Percentiles rank a stretch among this genome's conserved stretches.
These are phyloP conservation scores for Botryosphaeria dothidea DNA, from an alignment of 2,329 filamentous ascomycete genomes.

Conservation along the genomic window DNA sequence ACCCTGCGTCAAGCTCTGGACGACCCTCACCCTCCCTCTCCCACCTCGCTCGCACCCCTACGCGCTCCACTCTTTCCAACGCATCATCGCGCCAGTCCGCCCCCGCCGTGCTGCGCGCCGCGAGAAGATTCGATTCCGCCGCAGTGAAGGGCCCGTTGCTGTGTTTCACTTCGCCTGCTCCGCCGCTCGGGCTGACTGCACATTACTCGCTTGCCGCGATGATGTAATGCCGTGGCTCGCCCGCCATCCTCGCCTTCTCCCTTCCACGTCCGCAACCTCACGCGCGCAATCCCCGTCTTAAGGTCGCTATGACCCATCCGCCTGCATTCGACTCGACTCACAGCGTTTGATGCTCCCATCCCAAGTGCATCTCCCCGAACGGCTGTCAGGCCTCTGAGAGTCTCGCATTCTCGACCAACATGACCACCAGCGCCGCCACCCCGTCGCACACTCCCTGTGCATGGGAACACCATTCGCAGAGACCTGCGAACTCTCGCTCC, in stretches of 20 bases:
- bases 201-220: constrained; percentile 13
- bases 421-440: constrained; percentile 17
- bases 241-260: constrained; percentile 12
- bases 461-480: constrained; percentile 20
- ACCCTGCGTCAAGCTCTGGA: constrained; percentile 9
- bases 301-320: constrained; percentile 10
- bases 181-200: neutral
- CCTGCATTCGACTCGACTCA: neutral
- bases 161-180: constrained; percentile 15
- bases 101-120: neutral
- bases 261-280: constrained; percentile 14
- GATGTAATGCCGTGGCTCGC: constrained; percentile 15
- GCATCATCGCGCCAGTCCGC: constrained; percentile 1
- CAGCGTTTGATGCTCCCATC: constrained; percentile 11
- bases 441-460: constrained; percentile 17
- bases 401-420: constrained; percentile 5
- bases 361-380: neutral
- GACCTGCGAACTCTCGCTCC: constrained; percentile 32
- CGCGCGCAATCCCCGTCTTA: constrained; percentile 9
- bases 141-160: neutral
- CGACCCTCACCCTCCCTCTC: neutral
- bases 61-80: constrained; percentile 14
- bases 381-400: neutral
- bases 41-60: neutral
- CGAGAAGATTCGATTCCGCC: constrained; percentile 9